phyloP scores from a whole-genome alignment of 208 protist species.

The Angomonas ambiguus region DNA sequence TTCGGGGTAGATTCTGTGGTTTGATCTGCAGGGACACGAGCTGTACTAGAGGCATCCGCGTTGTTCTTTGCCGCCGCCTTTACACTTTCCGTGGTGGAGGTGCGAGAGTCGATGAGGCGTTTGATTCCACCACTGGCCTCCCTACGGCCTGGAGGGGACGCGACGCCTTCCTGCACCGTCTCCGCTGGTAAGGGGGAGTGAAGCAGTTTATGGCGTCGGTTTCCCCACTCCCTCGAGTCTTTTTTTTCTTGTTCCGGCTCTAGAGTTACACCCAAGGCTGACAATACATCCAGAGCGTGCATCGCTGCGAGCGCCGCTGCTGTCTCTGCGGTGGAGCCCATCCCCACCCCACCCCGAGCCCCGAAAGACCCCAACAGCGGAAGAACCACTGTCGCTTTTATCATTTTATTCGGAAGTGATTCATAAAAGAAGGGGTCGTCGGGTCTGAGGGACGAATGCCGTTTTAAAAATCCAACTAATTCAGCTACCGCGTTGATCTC shows the following conservation, averaged over 20 bases:
- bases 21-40: not conserved
- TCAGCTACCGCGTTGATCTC: constrained; percentile 43
- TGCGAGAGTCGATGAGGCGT: not conserved
- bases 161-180: not conserved
- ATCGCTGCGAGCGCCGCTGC: constrained; percentile 70
- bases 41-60: not conserved
- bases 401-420: constrained; percentile 21
- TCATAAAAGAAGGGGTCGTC: constrained; percentile 65
- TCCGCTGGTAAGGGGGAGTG: not conserved
- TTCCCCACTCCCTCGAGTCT: not conserved
- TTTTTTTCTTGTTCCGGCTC: constrained; percentile 5
- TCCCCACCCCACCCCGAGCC: constrained; percentile 77
- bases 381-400: constrained; percentile 76
- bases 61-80: not conserved
- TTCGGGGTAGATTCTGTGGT: not conserved
- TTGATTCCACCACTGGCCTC: not conserved
- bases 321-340: constrained; percentile 42
- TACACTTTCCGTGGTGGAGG: not conserved
- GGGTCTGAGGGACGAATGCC: constrained; percentile 25
- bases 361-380: constrained; percentile 62
- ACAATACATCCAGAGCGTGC: constrained; percentile 80
- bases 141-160: not conserved
- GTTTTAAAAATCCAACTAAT: constrained; percentile 39
- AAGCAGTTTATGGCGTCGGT: not conserved
- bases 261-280: constrained; percentile 39